Evolutionary conservation across 1,284 basidiomycete species (phyloP), one percentile per base, ranked within the genome.

Genomic region (Tylopilus orsonianus): DNA sequence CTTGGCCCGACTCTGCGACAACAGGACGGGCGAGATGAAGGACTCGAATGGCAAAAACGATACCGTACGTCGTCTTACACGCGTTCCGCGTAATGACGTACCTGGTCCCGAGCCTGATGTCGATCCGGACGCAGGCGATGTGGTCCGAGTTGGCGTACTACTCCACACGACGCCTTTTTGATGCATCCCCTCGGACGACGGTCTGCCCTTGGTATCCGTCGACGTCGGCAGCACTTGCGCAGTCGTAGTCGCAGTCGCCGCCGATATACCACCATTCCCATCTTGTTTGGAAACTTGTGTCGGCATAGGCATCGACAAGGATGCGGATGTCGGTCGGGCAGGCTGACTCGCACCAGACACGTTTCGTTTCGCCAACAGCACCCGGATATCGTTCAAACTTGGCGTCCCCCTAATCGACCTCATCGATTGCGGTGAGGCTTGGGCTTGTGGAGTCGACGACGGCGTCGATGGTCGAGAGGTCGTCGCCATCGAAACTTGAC

Each of bases 1-100:
- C 5, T 33, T 13, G 38, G 18, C 8, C 22, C 10, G 34, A 8
- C 7, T 7, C 10, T 38, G 38, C 6, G 36, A 0, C 8, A 41
- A 41, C 8, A 41, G 45, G 3, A 42, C 29, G 10, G 63, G 63
- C 12, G 61, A 66, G 14, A 66, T 64, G 26, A 60, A 62, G 10
- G 46, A 53, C 19, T 58, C 49, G 8, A 66, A 64, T 7, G 58
- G 50, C 8, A 48, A 19, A 5, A 41, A 37, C 8, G 44, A 14
- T 2, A n/a, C 5, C 5, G 12, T 4, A 10, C 41, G 43, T 18
- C 48, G 41, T 26, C 36, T 33, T 1, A 40, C 29, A 2, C 32
- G 39, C 27, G 22, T 10, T 2, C 20, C 19, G 5, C 32, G 41
- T 5, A 14, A 36, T 7, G 40, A 32, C 19, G 16, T 3, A 10